Base-by-base conservation (phyloP, 345 rosid species). In the Anacardium occidentale region DNA sequence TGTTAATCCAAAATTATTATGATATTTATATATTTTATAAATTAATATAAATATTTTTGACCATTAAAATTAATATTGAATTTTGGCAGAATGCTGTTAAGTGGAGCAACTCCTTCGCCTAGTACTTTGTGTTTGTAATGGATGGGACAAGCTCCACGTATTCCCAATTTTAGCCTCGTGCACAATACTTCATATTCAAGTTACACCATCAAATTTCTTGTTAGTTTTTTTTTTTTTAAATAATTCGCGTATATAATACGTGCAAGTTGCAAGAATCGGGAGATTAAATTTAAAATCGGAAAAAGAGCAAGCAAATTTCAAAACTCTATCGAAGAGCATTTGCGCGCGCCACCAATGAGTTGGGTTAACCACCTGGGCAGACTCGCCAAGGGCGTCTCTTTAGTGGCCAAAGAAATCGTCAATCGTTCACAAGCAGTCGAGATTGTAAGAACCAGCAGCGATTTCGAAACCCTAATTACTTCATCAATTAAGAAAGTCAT, bases 391-490 rank as follows among this genome's bases (percentile, higher is more conserved):
- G 99, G 99, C 73, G 62, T 92, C 13, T 81, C 94, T 56, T 84
- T 95, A 13, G 84, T 92, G 54, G 97, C 89, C 53, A 88, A 83
- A 62, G 98, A 95, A 87, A 80, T 88, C 72, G 85, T 54, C 29
- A 85, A 83, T 20, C 89, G 88, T 12, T 88, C 98, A 10, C 83
- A 77, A 13, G 67, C 83, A 65, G 26, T 84, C 66, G 78, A 75
- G 9, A 42, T 77, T 45, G 83, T 87, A 51, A 80, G 83, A 15
- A 74, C 71, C 4, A 91, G 89, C 4, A 91, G 89, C 58, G 94
- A 89, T 76, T 68, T 91, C 51, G 83, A 85, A 77, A 83, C 85
- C 66, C 82, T 91, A 64, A 68, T 90, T 11, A 50, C 83, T 14
- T 86, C 90, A 22, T 73, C 91, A 1, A 84, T 89, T 51, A 95